Evolutionary conservation across 1,139 yeast species (phyloP), one percentile per base, ranked within the genome.

Genomic region (Eremothecium coryli): DNA sequence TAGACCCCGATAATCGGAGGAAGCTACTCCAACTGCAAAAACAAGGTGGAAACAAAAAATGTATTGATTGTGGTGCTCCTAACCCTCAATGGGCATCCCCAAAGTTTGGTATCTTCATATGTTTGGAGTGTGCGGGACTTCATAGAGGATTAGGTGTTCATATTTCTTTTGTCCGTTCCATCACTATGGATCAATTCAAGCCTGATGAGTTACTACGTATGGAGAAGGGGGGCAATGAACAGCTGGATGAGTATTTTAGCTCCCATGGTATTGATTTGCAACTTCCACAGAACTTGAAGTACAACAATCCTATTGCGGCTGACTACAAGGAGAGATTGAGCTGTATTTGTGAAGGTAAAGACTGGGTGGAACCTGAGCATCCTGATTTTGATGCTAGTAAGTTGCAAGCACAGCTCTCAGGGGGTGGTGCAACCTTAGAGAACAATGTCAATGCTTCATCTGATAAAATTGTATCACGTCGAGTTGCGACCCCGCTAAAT

Each of bases 31-130:
- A 75, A 29, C 65, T 86, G 43, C 96, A 88, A 54, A 85, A 85
- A 58, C 66, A 68, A 32, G 94, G 90, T 29, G 77, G 69, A 15
- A 88, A 88, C 68, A 84, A 82, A 64, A 78, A 73, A 56, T 90
- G 99, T 63, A 81, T 85, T 57, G 99, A 90, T 61, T 93, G 98
- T 61, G 72, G 70, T 26, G 94, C 96, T 3, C 94, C 93, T 42
- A 88, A 88, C 57, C 98, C 99, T 6, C 95, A 93, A 53, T 90
- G 99, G 99, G 95, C 98, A 4, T 84, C 96, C 8, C 96, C 97
- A 31, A 90, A 93, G 56, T 88, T 86, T 61, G 99, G 98, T 37
- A 80, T 88, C 42, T 86, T 86, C 59, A 86, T 90, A 54, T 93
- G 99, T 63, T 72, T 90, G 41, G 98, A 90, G 61, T 90, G 98